Evolutionary conservation across 306 rosid genomes (phyloP), one percentile per base, ranked within the genome.

Genomic region (Cucumis hystrix): DNA sequence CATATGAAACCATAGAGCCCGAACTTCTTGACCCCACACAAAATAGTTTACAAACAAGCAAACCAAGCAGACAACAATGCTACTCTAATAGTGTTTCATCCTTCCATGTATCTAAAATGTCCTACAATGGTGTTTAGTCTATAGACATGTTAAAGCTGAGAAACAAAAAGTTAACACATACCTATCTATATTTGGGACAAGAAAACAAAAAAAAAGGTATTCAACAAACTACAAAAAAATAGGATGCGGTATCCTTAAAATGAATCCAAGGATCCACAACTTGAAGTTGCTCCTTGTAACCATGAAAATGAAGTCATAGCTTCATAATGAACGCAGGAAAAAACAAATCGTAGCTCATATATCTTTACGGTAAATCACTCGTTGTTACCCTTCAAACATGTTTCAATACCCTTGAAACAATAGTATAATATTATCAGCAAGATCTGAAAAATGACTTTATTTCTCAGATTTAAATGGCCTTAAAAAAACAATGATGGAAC

Each of bases 211-310:
- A 47, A 11, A 37, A 45, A 12, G 1, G 13, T 43, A 70, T 45
- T 45, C 17, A 70, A 70, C 58, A 45, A 47, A 70, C 23, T 41
- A 45, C 56, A 68, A 52, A 68, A 10, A 67, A 47, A 58, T 47
- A 70, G 76, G 58, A 70, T 23, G 30, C 23, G 39, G 7, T 51
- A 28, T 45, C 87, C 89, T 89, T 96, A 87, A 90, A 91, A 87
- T 78, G 88, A 81, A 87, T 81, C 65, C 66, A 74, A 12, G 59
- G 70, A 59, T 49, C n/a, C 79, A 76, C 58, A 83, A 80, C 67
- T 35, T 69, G 45, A 15, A 72, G 57, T 49, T 17, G 8, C 3
- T 25, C 59, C 59, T 49, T 49, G 43, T 14, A 49, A 71, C 21
- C 16, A 49, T 25, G 60, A 17, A 70, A 43, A 70, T 16, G 12